These are phyloP conservation scores for Metschnikowia lochheadii DNA, from an alignment of 805 yeast genomes.

Conservation along the genomic window DNA sequence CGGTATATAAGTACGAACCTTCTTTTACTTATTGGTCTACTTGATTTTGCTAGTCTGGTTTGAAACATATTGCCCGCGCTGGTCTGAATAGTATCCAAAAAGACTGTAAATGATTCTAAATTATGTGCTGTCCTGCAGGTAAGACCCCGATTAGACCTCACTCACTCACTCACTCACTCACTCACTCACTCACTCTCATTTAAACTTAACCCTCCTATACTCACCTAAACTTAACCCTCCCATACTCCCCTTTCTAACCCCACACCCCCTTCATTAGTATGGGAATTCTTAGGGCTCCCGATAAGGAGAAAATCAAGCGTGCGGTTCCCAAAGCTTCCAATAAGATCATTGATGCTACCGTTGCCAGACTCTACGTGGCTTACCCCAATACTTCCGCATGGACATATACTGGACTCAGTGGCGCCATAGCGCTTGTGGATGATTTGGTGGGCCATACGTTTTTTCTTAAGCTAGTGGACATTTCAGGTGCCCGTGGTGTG, in stretches of 20 bases:
- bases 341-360: slow-evolving; percentile 84
- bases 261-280: slow-evolving; percentile 15
- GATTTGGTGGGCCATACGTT: slow-evolving; percentile 93
- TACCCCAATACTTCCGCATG: slow-evolving; percentile 78
- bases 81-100: no score
- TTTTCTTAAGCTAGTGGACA: slow-evolving; percentile 84
- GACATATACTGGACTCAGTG: slow-evolving; percentile 84
- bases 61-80: no score
- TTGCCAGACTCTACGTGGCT: slow-evolving; percentile 86
- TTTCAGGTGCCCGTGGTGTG: slow-evolving; percentile 77
- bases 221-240: background rate
- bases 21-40: no score
- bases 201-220: no score
- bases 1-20: no score
- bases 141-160: no score
- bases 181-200: background rate
- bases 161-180: no score
- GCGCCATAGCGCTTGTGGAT: slow-evolving; percentile 84
- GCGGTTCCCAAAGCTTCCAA: slow-evolving; percentile 85
- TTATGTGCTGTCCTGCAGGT: no score
- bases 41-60: no score
- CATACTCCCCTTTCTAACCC: background rate
- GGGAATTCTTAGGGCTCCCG: slow-evolving; percentile 44
- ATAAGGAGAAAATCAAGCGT: slow-evolving; percentile 86
- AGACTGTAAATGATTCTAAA: no score